Evolutionary conservation across 768 basidiomycete genomes (phyloP).

Genomic region (Cystofilobasidium capitatum): DNA sequence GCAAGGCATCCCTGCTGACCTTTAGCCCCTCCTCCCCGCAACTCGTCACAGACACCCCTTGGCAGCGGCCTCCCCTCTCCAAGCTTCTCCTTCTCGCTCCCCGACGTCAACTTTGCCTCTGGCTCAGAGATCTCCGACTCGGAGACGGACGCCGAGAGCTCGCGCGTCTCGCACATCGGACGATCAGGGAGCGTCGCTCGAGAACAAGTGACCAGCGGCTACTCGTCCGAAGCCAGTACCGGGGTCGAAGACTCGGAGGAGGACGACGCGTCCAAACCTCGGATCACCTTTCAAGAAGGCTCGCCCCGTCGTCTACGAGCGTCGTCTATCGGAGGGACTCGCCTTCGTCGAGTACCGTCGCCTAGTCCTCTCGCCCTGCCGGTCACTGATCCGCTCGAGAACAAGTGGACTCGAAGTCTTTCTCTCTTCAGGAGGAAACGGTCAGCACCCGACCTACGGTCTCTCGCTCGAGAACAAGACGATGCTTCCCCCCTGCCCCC

Average conservation of each 20-base stretch:
- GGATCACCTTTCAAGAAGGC: background rate
- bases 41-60: background rate
- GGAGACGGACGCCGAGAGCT: constrained; percentile 2
- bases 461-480: background rate
- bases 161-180: background rate
- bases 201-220: background rate
- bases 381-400: background rate
- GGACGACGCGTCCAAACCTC: background rate
- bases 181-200: background rate
- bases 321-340: background rate
- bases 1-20: too few species aligned
- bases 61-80: background rate
- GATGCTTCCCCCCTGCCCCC: background rate
- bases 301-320: background rate
- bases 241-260: background rate
- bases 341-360: background rate
- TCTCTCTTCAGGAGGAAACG: background rate
- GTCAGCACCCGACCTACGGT: background rate
- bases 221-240: background rate
- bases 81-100: background rate
- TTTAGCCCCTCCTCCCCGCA: too few species aligned
- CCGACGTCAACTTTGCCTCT: background rate
- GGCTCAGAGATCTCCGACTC: background rate
- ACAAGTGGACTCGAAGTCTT: background rate
- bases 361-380: background rate